Percentiles rank a stretch among this genome's conserved stretches.
Evolutionary conservation across 257 asterid genomes (phyloP).

Genomic region (Solanum dulcamara): DNA sequence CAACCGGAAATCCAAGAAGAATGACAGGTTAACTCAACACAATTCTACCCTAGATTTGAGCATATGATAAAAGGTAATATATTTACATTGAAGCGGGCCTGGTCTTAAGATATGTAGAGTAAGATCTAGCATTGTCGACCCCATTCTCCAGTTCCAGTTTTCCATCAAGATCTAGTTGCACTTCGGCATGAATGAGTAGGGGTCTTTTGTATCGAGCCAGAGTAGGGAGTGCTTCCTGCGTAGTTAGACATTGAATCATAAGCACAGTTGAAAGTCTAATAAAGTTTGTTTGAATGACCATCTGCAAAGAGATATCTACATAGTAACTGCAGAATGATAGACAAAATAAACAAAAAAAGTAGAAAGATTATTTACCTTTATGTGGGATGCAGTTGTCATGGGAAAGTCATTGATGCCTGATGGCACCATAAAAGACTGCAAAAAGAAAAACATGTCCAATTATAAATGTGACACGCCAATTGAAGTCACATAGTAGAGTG

Average conservation of each 20-base stretch:
- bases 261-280: background rate
- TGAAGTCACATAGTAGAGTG: background rate
- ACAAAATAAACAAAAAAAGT: background rate
- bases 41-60: background rate
- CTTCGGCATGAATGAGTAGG: constrained; percentile 86
- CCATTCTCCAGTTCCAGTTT: constrained; percentile 17
- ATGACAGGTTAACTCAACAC: background rate
- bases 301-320: background rate
- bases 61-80: background rate
- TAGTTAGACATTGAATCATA: background rate
- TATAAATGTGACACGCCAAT: background rate
- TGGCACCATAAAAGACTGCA: constrained; percentile 96
- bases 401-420: constrained; percentile 97
- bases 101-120: constrained; percentile 72
- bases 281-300: background rate
- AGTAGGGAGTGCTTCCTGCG: constrained; percentile 65
- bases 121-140: constrained; percentile 45
- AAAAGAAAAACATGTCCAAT: background rate
- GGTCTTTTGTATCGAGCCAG: constrained; percentile 82
- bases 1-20: background rate
- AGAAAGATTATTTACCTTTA: constrained; percentile 42
- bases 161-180: constrained; percentile 34
- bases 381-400: constrained; percentile 79
- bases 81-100: constrained; percentile 78
- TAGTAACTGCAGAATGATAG: background rate